phyloP scores from a whole-genome alignment of 192 early-diverging fungal genomes.

The Obelidium mucronatum region DNA sequence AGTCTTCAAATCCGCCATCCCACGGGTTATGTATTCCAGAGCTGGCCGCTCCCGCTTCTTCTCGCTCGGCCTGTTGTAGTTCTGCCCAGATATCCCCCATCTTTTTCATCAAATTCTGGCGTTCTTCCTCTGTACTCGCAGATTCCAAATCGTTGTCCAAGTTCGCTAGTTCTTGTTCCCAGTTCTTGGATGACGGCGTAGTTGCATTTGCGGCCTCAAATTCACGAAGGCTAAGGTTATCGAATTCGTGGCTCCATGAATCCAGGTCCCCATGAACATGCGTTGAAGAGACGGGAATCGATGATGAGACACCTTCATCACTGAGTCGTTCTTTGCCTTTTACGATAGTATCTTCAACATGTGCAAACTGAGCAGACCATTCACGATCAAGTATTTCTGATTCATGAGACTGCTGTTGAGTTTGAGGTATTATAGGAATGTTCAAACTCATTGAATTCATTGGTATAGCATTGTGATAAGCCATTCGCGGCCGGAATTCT shows the following conservation, averaged over 20 bases:
- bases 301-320: too few species aligned
- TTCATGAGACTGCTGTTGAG: constrained; percentile 2
- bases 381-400: constrained; percentile 22
- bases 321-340: neutral
- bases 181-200: constrained; percentile 9
- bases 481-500: too few species aligned
- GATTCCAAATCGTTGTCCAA: constrained; percentile 14
- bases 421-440: neutral
- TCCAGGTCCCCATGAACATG: constrained; percentile 22
- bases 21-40: constrained; percentile 19
- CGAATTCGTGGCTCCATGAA: constrained; percentile 11
- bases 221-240: neutral
- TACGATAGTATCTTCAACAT: neutral
- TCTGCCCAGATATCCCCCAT: constrained; percentile 59
- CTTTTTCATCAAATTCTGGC: constrained; percentile 33
- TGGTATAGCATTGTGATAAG: too few species aligned
- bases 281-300: neutral
- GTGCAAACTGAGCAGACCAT: constrained; percentile 20
- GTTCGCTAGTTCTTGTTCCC: constrained; percentile 34
- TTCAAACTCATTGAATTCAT: neutral
- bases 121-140: constrained; percentile 25
- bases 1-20: constrained; percentile 53
- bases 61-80: constrained; percentile 3
- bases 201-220: neutral
- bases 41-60: constrained; percentile 15